These are phyloP conservation scores for Marasmius sp. DNA, from an alignment of 1,284 basidiomycete genomes.

Conservation along the genomic window DNA sequence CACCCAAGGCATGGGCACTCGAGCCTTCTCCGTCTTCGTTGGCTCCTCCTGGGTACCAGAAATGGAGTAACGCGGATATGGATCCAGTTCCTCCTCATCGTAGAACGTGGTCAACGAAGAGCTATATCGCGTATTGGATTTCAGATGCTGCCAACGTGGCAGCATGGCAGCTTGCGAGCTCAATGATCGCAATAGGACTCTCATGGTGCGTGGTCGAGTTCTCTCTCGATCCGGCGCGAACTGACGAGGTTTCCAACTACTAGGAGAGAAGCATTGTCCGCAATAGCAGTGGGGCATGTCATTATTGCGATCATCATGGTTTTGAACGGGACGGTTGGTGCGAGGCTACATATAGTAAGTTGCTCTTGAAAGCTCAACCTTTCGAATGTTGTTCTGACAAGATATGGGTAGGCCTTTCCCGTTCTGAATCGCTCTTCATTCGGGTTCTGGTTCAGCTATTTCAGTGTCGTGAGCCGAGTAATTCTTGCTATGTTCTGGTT, in stretches of 20 bases:
- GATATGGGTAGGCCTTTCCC: slow-evolving; percentile 46
- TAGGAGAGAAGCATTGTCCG: slow-evolving; percentile 61
- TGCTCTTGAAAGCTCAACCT: not conserved
- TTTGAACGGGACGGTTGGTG: slow-evolving; percentile 72
- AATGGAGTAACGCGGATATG: slow-evolving; percentile 60
- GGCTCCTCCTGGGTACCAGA: slow-evolving; percentile 36
- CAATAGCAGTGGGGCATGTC: slow-evolving; percentile 61
- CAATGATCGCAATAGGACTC: slow-evolving; percentile 51
- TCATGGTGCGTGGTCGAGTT: slow-evolving; percentile 37
- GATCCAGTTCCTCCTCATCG: slow-evolving; percentile 49
- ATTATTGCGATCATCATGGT: slow-evolving; percentile 60
- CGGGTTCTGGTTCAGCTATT: slow-evolving; percentile 80
- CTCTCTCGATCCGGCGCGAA: not conserved
- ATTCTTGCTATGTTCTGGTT: slow-evolving; percentile 82
- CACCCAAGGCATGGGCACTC: slow-evolving; percentile 35
- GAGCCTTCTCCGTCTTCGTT: slow-evolving; percentile 48
- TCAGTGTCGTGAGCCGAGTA: slow-evolving; percentile 72
- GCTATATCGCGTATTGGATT: slow-evolving; percentile 50
- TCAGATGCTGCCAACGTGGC: slow-evolving; percentile 44
- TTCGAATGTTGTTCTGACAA: not conserved
- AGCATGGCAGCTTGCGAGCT: slow-evolving; percentile 32
- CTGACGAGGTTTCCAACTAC: not conserved
- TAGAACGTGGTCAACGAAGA: slow-evolving; percentile 50
- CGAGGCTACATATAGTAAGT: slow-evolving; percentile 47
- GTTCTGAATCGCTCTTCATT: slow-evolving; percentile 76